Base-by-base conservation (phyloP, 2,329 filamentous ascomycete species). In the Cladophialophora immunda region DNA sequence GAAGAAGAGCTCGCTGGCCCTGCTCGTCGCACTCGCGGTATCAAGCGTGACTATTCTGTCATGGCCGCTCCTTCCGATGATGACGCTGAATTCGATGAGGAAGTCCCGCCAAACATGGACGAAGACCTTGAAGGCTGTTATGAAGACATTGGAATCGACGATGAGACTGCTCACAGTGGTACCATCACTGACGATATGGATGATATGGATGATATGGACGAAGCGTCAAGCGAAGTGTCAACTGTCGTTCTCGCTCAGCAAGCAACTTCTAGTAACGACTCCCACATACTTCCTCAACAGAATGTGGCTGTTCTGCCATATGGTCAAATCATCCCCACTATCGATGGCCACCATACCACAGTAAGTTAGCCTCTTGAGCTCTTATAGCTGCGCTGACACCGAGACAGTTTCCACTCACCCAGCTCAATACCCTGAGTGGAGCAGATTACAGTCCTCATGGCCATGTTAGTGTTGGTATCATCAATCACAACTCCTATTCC, bases 1-100 rank as follows among this genome's bases (percentile, higher is more conserved):
- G 87, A 88, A 75, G 81, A 84, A 65, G 61, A 60, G 17, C 19
- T 27, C 30, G 36, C 30, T 41, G 60, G 59, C 13, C 60, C 67
- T 22, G 54, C 64, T 19, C 65, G 45, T 15, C 69, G 67, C n/a
- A 71, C 67, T 52, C 67, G 69, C 38, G 69, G 69, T 13, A 58
- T 71, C 65, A 68, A 66, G 56, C 66, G 52, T 22, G 55, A 71
- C 27, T 71, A 71, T 59, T 29, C 67, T 3, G 27, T 38, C 32
- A 62, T 68, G 53, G 45, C 58, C 4, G 53, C 29, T 15, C 30
- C 32, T 25, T 57, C 58, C 19, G 54, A 61, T 13, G 52, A 56
- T 27, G 63, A 64, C 19, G 47, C n/a, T 25, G 64, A 60, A 22
- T 38, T 53, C 30, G 59, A 67, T n/a, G 34, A 38, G 8, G 45